These are phyloP conservation scores for Salix koriyanagi DNA, from an alignment of 345 rosid genomes.

Conservation along the genomic window DNA sequence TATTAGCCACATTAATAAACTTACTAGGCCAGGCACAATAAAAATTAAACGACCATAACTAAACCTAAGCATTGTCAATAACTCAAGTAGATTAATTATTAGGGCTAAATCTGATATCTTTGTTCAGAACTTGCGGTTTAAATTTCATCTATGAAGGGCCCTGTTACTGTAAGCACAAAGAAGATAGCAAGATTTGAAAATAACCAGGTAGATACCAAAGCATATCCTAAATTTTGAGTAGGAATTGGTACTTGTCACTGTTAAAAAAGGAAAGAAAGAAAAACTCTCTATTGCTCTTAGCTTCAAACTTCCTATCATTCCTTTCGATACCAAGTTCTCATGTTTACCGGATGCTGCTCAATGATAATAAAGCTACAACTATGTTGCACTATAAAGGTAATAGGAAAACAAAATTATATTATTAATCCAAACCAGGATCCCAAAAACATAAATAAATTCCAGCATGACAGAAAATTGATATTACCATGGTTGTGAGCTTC, in stretches of 20 bases:
- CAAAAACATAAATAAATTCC: not conserved
- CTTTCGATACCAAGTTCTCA: not conserved
- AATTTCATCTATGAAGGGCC: too few relatives aligned
- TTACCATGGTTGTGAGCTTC: conserved; percentile 70
- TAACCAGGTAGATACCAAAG: too few relatives aligned
- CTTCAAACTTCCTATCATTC: not conserved
- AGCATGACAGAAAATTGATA: not conserved
- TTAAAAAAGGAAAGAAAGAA: not conserved
- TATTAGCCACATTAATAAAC: not conserved
- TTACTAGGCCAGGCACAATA: not conserved
- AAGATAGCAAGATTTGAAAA: too few relatives aligned
- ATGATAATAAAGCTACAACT: not conserved
- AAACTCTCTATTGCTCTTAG: not conserved
- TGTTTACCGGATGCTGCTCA: not conserved
- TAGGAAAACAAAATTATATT: not conserved
- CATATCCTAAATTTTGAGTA: too few relatives aligned
- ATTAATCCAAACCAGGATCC: not conserved
- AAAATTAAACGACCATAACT: not conserved
- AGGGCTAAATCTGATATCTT: not conserved
- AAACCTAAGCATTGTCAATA: not conserved
- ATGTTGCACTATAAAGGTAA: not conserved
- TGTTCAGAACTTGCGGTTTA: not conserved
- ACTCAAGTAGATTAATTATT: not conserved
- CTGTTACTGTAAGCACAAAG: too few relatives aligned
- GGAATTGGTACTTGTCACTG: too few relatives aligned